Percentiles rank a stretch among this genome's conserved stretches.
phyloP scores from a whole-genome alignment of 1,284 basidiomycete genomes.

The Leccinum proliferum region DNA sequence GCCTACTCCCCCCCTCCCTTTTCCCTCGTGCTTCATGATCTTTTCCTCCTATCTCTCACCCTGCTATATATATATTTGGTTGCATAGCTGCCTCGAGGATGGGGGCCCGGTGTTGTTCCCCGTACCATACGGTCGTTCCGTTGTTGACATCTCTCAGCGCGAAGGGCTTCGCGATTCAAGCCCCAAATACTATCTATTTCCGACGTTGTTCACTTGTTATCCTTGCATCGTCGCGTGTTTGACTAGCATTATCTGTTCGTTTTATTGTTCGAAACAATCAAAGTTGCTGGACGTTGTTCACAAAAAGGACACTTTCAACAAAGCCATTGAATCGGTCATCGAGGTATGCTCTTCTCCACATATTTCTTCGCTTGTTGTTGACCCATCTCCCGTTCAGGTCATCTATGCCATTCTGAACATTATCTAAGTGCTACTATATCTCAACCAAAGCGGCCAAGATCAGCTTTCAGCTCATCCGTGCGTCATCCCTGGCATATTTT shows the following conservation, averaged over 20 bases:
- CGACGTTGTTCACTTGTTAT: no score
- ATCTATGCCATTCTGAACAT: constrained; percentile 92
- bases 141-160: no score
- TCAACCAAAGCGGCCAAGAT: constrained; percentile 88
- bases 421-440: constrained; percentile 84
- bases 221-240: no score
- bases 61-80: constrained; percentile 29
- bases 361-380: background rate
- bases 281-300: no score
- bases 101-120: background rate
- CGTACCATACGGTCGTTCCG: background rate
- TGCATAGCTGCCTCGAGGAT: constrained; percentile 15
- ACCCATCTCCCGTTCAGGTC: constrained; percentile 44
- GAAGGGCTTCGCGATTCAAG: no score
- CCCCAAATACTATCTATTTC: no score
- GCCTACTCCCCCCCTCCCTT: background rate
- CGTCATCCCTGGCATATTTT: constrained; percentile 82
- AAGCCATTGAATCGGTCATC: no score
- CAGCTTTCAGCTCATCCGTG: constrained; percentile 75
- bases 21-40: background rate
- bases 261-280: no score
- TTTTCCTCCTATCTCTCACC: constrained; percentile 16
- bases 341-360: no score
- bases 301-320: no score
- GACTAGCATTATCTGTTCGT: no score